phyloP scores from a whole-genome alignment of 345 rosid genomes.

The Sisymbrium irio region DNA sequence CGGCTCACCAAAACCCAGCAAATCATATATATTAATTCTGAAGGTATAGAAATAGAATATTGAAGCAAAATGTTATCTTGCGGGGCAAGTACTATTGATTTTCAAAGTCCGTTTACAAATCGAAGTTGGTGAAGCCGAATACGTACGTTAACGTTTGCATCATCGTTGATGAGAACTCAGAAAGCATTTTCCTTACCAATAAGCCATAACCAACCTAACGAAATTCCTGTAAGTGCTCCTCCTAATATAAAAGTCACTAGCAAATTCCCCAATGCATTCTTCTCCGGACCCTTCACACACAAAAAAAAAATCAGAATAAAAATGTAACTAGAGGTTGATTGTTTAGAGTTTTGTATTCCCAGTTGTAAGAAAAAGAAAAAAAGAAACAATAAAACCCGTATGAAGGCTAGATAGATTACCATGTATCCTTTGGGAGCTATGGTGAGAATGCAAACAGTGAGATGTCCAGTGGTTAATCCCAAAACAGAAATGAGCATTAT shows the following conservation, averaged over 20 bases:
- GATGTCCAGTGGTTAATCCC: conserved; percentile 76
- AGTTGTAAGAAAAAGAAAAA: not conserved
- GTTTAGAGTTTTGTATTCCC: not conserved
- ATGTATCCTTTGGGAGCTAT: conserved; percentile 63
- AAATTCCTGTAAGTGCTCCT: conserved; percentile 50
- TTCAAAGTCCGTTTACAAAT: not conserved
- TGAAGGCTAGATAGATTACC: conserved; percentile 7
- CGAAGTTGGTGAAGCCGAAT: not conserved
- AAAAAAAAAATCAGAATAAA: conserved; percentile 1
- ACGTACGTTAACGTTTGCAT: not conserved
- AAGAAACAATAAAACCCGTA: not conserved
- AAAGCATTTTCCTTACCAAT: conserved; percentile 54
- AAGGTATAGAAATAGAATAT: not conserved
- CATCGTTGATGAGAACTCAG: conserved; percentile 8
- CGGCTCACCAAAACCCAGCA: not conserved
- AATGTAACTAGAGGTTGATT: not conserved
- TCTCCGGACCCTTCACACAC: conserved; percentile 80
- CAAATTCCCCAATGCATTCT: conserved; percentile 84
- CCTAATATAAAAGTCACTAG: conserved; percentile 49
- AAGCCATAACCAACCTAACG: conserved; percentile 87
- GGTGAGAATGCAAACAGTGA: conserved; percentile 82
- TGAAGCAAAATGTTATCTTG: not conserved
- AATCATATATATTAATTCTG: not conserved
- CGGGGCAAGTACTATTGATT: not conserved
- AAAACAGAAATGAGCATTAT: conserved; percentile 64